Evolutionary conservation across 352 stramenopile genomes (phyloP).

Genomic region (Phytophthora cryptogea): DNA sequence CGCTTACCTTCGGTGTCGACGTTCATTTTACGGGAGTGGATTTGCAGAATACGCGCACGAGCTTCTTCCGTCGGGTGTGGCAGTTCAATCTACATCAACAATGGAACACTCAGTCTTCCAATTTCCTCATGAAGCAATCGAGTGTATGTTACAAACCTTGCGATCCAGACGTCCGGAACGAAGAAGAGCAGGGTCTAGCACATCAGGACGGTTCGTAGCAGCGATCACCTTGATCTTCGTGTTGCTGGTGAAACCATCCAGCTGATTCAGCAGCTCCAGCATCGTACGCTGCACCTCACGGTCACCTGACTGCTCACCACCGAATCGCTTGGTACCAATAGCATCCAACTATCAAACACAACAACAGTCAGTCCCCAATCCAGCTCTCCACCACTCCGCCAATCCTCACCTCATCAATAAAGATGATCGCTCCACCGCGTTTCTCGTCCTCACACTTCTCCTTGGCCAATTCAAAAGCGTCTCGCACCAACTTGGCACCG

Average conservation of each 20-base stretch:
- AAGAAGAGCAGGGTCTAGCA: conserved; percentile 96
- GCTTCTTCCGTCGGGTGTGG: conserved; percentile 97
- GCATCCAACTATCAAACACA: conserved; percentile 90
- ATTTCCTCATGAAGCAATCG: too few species aligned
- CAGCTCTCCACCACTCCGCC: not conserved
- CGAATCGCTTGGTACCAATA: conserved; percentile 98
- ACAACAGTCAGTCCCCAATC: not conserved
- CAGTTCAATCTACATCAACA: conserved; percentile 93
- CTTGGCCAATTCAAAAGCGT: conserved; percentile 97
- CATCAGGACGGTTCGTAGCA: conserved; percentile 96
- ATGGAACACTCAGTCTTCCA: not conserved
- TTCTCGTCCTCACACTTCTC: conserved; percentile 93
- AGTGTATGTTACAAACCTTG: conserved; percentile 73
- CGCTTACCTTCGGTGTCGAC: conserved; percentile 85
- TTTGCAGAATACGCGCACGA: conserved; percentile 95
- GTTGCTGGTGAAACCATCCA: conserved; percentile 98
- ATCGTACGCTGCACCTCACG: conserved; percentile 98
- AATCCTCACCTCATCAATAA: conserved; percentile 96
- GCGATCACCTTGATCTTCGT: conserved; percentile 99
- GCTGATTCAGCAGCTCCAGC: conserved; percentile 98
- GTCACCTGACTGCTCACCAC: conserved; percentile 96
- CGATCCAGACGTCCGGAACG: conserved; percentile 92
- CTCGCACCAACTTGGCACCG: conserved; percentile 96
- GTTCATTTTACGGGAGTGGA: conserved; percentile 98
- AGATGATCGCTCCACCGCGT: conserved; percentile 96